Conservation (phyloP, 2,329 filamentous ascomycete species). For the Trematosphaeria pertusa region DNA sequence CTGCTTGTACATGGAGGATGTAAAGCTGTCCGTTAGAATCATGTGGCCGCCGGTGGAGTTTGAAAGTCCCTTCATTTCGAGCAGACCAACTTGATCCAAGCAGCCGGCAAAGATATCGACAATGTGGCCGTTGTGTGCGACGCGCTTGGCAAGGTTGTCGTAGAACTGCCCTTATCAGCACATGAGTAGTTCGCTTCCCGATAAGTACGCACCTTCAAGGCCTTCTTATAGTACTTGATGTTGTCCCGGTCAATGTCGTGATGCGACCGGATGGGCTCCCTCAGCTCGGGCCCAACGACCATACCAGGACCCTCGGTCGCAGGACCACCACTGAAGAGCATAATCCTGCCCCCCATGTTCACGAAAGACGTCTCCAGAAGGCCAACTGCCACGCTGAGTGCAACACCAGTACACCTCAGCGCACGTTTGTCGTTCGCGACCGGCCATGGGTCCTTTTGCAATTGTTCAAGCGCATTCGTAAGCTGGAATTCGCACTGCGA, state of each 20-base stretch:
- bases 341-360: slow-evolving; percentile 92
- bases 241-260: slow-evolving; percentile 99
- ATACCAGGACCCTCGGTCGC: slow-evolving; percentile 96
- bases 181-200: slow-evolving; percentile 71
- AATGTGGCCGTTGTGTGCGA: slow-evolving; percentile 94
- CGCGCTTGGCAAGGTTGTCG: slow-evolving; percentile 89
- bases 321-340: slow-evolving; percentile 95
- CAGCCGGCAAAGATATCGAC: slow-evolving; percentile 98
- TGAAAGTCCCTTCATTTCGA: slow-evolving; percentile 97
- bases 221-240: slow-evolving; percentile 99
- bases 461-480: slow-evolving; percentile 91
- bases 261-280: slow-evolving; percentile 96
- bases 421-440: slow-evolving; percentile 91
- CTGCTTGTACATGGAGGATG: slow-evolving; percentile 98
- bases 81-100: slow-evolving; percentile 92
- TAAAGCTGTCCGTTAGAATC: slow-evolving; percentile 98
- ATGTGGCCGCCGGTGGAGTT: slow-evolving; percentile 98
- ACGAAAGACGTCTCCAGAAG: slow-evolving; percentile 94
- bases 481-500: slow-evolving; percentile 97
- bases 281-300: slow-evolving; percentile 93
- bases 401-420: slow-evolving; percentile 91
- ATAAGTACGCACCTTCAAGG: slow-evolving; percentile 73
- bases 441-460: slow-evolving; percentile 97
- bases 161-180: slow-evolving; percentile 71
- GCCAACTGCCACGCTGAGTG: slow-evolving; percentile 92